Evolutionary conservation across 257 asterid genomes (phyloP).

Genomic region (Apocynum venetum): DNA sequence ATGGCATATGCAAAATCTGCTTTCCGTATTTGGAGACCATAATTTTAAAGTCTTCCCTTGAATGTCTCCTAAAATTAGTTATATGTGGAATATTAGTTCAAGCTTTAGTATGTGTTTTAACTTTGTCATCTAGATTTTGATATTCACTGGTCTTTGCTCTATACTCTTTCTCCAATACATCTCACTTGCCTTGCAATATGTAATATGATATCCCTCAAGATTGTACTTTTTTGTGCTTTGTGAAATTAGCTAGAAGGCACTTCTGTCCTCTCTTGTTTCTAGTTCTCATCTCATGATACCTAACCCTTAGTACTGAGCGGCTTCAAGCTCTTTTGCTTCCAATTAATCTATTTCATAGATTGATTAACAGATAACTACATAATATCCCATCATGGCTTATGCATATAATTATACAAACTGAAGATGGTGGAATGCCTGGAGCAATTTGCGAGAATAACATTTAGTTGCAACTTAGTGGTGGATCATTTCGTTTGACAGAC

Average conservation of each 20-base stretch:
- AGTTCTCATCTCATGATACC: not conserved
- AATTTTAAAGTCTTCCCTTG: not conserved
- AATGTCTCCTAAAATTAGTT: not conserved
- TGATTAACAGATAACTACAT: no score
- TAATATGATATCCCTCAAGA: not conserved
- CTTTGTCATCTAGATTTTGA: not conserved
- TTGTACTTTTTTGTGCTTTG: not conserved
- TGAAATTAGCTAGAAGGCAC: not conserved
- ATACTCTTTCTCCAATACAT: not conserved
- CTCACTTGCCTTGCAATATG: not conserved
- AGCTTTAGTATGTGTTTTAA: not conserved
- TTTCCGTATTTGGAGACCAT: no score
- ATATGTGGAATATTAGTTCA: not conserved
- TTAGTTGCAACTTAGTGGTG: no score
- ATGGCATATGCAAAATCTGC: not conserved
- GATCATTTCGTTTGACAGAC: no score
- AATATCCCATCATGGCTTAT: no score
- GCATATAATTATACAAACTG: not conserved
- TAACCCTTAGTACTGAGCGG: no score
- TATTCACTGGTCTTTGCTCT: not conserved
- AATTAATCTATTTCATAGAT: not conserved
- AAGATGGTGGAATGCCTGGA: not conserved
- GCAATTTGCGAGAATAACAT: not conserved
- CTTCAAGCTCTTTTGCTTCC: not conserved
- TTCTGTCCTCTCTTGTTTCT: not conserved